These are phyloP conservation scores for Debaryomyces udenii DNA, from an alignment of 1,139 yeast genomes.

Conservation along the genomic window DNA sequence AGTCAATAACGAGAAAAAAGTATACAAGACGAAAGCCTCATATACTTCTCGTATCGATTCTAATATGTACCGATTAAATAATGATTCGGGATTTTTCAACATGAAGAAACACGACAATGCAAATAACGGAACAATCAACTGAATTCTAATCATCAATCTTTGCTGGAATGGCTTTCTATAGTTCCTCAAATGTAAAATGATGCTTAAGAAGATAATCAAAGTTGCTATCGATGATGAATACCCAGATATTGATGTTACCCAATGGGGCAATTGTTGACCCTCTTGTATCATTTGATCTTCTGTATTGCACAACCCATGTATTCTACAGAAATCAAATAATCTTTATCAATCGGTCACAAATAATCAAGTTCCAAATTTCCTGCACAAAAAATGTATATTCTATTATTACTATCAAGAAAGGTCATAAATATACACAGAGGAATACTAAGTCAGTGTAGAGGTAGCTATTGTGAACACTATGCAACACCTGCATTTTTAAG, in stretches of 20 bases:
- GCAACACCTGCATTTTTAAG: constrained; percentile 20
- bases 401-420: too few relatives aligned
- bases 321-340: neutral
- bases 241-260: constrained; percentile 38
- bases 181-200: constrained; percentile 49
- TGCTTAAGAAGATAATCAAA: constrained; percentile 33
- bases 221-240: constrained; percentile 39
- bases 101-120: constrained; percentile 56
- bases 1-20: constrained; percentile 83
- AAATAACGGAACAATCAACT: constrained; percentile 63
- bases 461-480: constrained; percentile 4
- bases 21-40: constrained; percentile 94
- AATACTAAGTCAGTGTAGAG: too few relatives aligned
- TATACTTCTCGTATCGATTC: constrained; percentile 87
- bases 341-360: constrained; percentile 8
- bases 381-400: constrained; percentile 4
- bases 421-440: too few relatives aligned
- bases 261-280: constrained; percentile 27
- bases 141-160: constrained; percentile 80
- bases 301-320: neutral
- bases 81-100: constrained; percentile 46
- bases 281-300: constrained; percentile 2
- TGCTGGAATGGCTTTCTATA: constrained; percentile 91
- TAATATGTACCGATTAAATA: constrained; percentile 47
- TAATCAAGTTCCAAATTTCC: constrained; percentile 1